Base-by-base conservation (phyloP, 1,139 yeast genomes). In the Arxiozyma slooffiae region DNA sequence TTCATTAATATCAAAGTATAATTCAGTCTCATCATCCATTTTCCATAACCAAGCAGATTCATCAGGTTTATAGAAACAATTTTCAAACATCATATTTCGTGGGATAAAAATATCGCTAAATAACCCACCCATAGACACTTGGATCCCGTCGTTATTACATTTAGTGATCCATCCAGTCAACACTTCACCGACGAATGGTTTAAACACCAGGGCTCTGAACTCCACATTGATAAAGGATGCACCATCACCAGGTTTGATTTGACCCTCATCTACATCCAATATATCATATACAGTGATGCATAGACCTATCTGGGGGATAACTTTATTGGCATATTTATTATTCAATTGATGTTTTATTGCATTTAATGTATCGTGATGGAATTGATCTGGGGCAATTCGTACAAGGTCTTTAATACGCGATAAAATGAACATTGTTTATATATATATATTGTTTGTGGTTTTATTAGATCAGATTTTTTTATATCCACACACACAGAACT, bases 41-140 rank as follows among this genome's bases (percentile, higher is more conserved):
- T 81, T 81, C 98, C 98, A 92, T 43, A 90, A 82, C 98, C 98
- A 92, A 3, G 96, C 96, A 62, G 82, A 86, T 58, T 94, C 98
- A 46, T 77, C 79, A 2, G 79, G 76, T 38, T 79, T 77, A 64
- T 78, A 92, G 54, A 72, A 74, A 63, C 94, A 81, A 48, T 81
- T 80, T 64, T 90, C 97, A 66, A 90, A 92, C 47, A 92, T 69
- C 70, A 84, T 76, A 50, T 80, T 75, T 59, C 82, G 82, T 4
- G 97, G 97, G 52, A 92, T 85, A 66, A 86, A 85, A 23, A 94
- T 83, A 63, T 92, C 97, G 66, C 89, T 92, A 64, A 92, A 92
- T 65, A 92, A 86, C 55, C 86, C 95, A 75, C 88, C 51, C 18
- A 66, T 50, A 2, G 69, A 61, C 7, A 66, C 81, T 63, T 85